phyloP scores from a whole-genome alignment of 2,329 filamentous ascomycete species.

The Orbilia brochopaga region DNA sequence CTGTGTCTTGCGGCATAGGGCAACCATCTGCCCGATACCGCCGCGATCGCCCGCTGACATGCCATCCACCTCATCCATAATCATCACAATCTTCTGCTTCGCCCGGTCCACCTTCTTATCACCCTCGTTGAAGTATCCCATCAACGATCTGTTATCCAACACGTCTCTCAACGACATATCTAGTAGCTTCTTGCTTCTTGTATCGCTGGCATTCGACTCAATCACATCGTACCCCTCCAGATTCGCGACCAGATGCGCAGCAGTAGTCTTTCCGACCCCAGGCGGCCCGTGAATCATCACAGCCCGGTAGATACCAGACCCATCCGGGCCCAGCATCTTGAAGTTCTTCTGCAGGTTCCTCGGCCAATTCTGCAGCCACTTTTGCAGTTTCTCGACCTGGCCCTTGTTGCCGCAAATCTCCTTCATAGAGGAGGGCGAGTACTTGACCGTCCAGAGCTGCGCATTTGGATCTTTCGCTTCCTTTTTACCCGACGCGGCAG shows the following conservation, averaged over 20 bases:
- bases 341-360: conserved; percentile 81
- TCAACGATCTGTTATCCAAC: conserved; percentile 88
- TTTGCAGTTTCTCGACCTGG: conserved; percentile 85
- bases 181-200: conserved; percentile 92
- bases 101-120: conserved; percentile 77
- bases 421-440: conserved; percentile 80
- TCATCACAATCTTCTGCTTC: conserved; percentile 92
- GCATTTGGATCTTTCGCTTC: conserved; percentile 62
- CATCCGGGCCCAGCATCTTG: conserved; percentile 80
- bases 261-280: conserved; percentile 96
- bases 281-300: conserved; percentile 94
- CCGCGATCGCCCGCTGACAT: conserved; percentile 98
- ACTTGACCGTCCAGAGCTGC: conserved; percentile 91
- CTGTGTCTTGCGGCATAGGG: conserved; percentile 86
- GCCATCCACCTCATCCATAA: conserved; percentile 99
- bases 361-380: conserved; percentile 83
- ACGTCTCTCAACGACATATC: conserved; percentile 87
- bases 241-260: conserved; percentile 90
- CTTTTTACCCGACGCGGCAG: conserved; percentile 58
- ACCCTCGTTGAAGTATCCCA: conserved; percentile 86
- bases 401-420: conserved; percentile 96
- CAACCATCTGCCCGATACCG: conserved; percentile 90
- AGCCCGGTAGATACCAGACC: conserved; percentile 80
- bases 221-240: conserved; percentile 91
- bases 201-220: conserved; percentile 94